Conservation (phyloP, 2,329 filamentous ascomycete genomes). For the Fusarium incarnatum region DNA sequence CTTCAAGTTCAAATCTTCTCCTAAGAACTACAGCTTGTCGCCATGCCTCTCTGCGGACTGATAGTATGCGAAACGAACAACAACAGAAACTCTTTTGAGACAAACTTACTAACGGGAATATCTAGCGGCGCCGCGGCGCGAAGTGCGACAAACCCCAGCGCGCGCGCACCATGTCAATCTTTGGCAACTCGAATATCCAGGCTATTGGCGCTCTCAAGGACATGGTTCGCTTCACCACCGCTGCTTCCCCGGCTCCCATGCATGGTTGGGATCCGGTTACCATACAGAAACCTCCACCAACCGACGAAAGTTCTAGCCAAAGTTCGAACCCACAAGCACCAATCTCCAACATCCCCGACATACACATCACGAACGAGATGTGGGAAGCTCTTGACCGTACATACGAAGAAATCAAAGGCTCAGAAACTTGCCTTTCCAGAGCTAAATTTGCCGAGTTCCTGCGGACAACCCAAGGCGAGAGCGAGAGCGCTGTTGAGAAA, state of each 20-base stretch:
- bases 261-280: constrained; percentile 37
- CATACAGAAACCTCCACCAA: constrained; percentile 29
- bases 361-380: constrained; percentile 62
- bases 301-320: constrained; percentile 45
- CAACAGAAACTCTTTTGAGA: neutral
- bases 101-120: constrained; percentile 18
- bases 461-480: constrained; percentile 61
- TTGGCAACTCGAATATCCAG: constrained; percentile 52
- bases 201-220: constrained; percentile 47
- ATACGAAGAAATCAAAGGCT: constrained; percentile 59
- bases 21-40: constrained; percentile 14
- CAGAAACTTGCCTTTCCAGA: constrained; percentile 46
- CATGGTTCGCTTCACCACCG: constrained; percentile 51
- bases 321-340: constrained; percentile 31
- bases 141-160: constrained; percentile 46
- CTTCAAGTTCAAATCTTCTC: constrained; percentile 21
- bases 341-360: constrained; percentile 47
- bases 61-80: constrained; percentile 29
- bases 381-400: constrained; percentile 61
- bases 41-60: constrained; percentile 42
- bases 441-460: constrained; percentile 63
- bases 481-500: constrained; percentile 39
- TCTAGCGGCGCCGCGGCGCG: constrained; percentile 27
- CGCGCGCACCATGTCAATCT: constrained; percentile 55
- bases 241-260: constrained; percentile 47